These are phyloP conservation scores for Neurospora sp. DNA, from an alignment of 495 filamentous ascomycete species.

Conservation along the genomic window DNA sequence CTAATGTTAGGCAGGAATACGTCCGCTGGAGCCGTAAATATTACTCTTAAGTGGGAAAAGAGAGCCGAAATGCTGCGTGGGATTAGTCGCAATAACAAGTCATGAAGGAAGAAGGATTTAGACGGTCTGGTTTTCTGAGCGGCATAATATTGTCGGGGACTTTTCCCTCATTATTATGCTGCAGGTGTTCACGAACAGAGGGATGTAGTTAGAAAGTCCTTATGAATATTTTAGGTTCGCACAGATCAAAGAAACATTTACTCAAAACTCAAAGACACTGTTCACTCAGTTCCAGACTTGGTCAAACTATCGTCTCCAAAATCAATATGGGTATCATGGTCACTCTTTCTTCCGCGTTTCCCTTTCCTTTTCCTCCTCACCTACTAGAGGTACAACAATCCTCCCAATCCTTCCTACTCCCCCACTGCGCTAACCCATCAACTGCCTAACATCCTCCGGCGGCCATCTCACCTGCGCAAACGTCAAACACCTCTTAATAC, in stretches of 20 bases:
- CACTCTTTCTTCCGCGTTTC: neutral
- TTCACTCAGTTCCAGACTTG: neutral
- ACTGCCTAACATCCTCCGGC: conserved; percentile 80
- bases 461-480: conserved; percentile 97
- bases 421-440: conserved; percentile 67
- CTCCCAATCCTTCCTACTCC: neutral
- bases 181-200: neutral
- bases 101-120: neutral
- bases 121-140: neutral
- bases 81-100: neutral
- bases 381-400: neutral
- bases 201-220: neutral
- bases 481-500: conserved; percentile 92
- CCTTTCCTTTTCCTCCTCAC: neutral
- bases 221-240: neutral
- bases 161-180: neutral
- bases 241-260: neutral
- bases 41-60: neutral
- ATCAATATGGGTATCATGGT: conserved; percentile 6
- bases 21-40: neutral
- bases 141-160: neutral
- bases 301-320: neutral
- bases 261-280: neutral
- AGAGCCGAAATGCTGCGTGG: neutral
- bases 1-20: neutral